phyloP scores from a whole-genome alignment of 768 basidiomycete species.

The Coprinopsis marcescibilis region DNA sequence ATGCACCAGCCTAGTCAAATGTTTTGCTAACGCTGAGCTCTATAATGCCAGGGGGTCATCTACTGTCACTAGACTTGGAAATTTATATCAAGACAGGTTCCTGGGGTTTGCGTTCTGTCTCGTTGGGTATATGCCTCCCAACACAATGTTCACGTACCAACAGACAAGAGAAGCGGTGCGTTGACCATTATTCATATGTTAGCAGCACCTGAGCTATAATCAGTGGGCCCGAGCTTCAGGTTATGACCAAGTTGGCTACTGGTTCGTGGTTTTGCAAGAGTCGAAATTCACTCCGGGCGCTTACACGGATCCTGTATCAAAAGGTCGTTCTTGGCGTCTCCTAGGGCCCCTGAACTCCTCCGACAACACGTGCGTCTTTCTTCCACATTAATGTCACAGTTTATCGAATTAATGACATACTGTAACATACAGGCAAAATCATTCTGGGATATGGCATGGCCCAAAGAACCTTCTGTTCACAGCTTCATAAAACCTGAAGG shows the following conservation, averaged over 20 bases:
- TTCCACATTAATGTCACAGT: no score
- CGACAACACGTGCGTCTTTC: not conserved
- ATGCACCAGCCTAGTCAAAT: not conserved
- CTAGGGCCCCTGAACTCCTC: not conserved
- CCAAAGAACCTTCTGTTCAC: no score
- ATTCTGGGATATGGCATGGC: no score
- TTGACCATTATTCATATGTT: not conserved
- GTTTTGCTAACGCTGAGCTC: not conserved
- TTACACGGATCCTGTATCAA: not conserved
- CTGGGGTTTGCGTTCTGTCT: constrained; percentile 35
- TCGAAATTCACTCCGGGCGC: no score
- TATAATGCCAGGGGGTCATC: constrained; percentile 41
- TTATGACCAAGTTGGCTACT: constrained; percentile 6
- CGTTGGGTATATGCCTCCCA: constrained; percentile 29
- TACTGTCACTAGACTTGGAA: constrained; percentile 31
- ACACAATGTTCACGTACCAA: not conserved
- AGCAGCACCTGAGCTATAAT: constrained; percentile 1
- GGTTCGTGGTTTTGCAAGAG: not conserved
- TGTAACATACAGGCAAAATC: no score
- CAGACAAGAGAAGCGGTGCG: not conserved
- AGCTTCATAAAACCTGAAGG: no score
- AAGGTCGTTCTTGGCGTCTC: constrained; percentile 2
- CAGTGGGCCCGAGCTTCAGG: not conserved
- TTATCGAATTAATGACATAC: not conserved
- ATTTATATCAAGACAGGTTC: constrained; percentile 33